Base-by-base conservation (phyloP, 108 stramenopile genomes). In the Cyclotella kingstonii region DNA sequence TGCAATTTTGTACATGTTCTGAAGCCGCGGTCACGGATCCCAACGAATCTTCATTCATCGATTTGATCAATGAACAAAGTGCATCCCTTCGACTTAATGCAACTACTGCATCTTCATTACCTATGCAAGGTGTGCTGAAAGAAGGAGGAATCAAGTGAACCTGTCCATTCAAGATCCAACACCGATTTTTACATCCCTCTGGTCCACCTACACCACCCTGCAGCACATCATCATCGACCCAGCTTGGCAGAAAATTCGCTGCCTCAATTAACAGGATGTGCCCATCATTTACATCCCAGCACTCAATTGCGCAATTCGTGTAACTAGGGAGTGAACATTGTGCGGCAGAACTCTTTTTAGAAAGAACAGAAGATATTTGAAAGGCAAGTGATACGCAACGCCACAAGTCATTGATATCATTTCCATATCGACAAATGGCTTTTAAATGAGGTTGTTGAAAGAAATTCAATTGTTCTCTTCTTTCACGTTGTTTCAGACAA, bases 251-350 rank as follows among this genome's bases (percentile, higher is more conserved):
- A 50, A 58, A 30, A 22, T 90, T 76, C n/a, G 89, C 84, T 4
- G 76, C 63, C 62, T 87, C 84, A 49, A 90, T 84, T 22, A 90
- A 56, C 31, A 90, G 52, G 9, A 90, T 47, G 34, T 86, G 89
- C 0, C 89, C 89, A 78, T 86, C 89, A 33, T 83, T 66, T 5
- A 72, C 52, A 72, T 90, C 89, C 80, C 81, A 81, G 49, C 77
- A 83, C 50, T 78, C 74, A 10, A 83, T 59, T 14, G 82, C 85
- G 4, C 76, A 48, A 46, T 62, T 25, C 31, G 66, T 30, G 22
- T 68, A 29, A 10, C 54, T 26, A 19, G 30, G 17, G 28, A 26
- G 19, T 3, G 58, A 28, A 11, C n/a, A n/a, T n/a, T n/a, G n/a
- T n/a, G n/a, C n/a, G n/a, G n/a, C n/a, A n/a, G n/a, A n/a, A n/a